Evolutionary conservation across 257 asterid species (phyloP).

Genomic region (Prunella vulgaris): DNA sequence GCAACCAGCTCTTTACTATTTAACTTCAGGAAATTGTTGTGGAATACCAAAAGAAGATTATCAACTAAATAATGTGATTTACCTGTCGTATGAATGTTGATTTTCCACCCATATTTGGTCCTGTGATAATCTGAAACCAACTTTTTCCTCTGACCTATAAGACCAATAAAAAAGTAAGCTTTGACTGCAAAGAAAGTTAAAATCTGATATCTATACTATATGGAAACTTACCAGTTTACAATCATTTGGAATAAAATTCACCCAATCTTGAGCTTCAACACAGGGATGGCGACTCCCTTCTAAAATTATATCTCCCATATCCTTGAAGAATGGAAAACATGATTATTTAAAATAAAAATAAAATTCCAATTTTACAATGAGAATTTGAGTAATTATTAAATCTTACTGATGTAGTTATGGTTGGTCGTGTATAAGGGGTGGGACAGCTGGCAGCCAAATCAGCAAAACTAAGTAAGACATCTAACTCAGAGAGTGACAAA

Average conservation of each 20-base stretch:
- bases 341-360: conserved; percentile 10
- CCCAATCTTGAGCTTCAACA: conserved; percentile 99
- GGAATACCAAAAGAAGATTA: conserved; percentile 6
- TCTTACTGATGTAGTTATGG: conserved; percentile 69
- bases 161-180: conserved; percentile 17
- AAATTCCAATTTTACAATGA: conserved; percentile 2
- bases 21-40: not conserved
- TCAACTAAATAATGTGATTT: conserved; percentile 8
- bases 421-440: conserved; percentile 78
- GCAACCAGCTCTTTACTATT: conserved; percentile 4
- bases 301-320: conserved; percentile 75
- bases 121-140: conserved; percentile 98
- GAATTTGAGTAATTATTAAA: conserved; percentile 13
- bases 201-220: conserved; percentile 21
- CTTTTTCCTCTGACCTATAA: conserved; percentile 77
- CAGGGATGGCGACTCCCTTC: conserved; percentile 99
- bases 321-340: conserved; percentile 43
- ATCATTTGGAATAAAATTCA: conserved; percentile 93
- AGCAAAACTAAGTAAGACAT: conserved; percentile 95
- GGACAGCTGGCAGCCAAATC: conserved; percentile 92
- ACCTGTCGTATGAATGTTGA: conserved; percentile 98
- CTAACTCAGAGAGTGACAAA: conserved; percentile 74
- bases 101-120: conserved; percentile 99
- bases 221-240: conserved; percentile 73
- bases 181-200: conserved; percentile 14